These are phyloP conservation scores for Tuber brumale DNA, from an alignment of 495 filamentous ascomycete genomes.

Conservation along the genomic window DNA sequence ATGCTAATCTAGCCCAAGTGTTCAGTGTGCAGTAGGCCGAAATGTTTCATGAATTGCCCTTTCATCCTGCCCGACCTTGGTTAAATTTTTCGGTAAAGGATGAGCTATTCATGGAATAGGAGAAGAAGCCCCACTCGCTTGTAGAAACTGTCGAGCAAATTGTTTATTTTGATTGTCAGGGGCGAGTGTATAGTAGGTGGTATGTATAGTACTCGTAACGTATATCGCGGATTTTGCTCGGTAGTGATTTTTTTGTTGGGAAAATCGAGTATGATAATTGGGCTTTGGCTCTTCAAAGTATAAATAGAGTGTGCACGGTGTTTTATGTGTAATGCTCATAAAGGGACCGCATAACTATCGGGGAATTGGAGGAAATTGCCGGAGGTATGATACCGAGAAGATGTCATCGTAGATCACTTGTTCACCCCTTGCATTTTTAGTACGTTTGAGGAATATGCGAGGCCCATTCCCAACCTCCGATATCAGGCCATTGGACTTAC, in stretches of 20 bases:
- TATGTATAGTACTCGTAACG: not conserved
- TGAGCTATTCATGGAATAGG: not conserved
- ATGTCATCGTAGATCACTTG: not conserved
- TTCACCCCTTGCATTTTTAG: not conserved
- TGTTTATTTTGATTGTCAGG: not conserved
- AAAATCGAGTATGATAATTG: not conserved
- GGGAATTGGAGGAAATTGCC: not conserved
- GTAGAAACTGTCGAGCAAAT: not conserved
- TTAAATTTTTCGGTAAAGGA: not conserved
- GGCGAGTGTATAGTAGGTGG: not conserved
- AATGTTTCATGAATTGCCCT: not conserved
- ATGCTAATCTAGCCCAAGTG: not conserved
- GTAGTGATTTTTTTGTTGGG: not conserved
- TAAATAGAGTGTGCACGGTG: not conserved
- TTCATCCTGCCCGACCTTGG: not conserved
- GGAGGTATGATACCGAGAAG: not conserved
- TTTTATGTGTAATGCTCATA: not conserved
- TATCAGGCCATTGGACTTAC: not conserved
- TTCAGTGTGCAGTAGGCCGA: not conserved
- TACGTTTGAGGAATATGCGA: not conserved
- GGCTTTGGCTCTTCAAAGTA: not conserved
- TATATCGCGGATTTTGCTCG: not conserved
- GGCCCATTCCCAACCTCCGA: not conserved
- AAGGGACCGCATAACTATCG: not conserved
- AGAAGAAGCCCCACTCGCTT: not conserved